These are phyloP conservation scores for Trametes elegans DNA, from an alignment of 768 basidiomycete species.

Conservation along the genomic window DNA sequence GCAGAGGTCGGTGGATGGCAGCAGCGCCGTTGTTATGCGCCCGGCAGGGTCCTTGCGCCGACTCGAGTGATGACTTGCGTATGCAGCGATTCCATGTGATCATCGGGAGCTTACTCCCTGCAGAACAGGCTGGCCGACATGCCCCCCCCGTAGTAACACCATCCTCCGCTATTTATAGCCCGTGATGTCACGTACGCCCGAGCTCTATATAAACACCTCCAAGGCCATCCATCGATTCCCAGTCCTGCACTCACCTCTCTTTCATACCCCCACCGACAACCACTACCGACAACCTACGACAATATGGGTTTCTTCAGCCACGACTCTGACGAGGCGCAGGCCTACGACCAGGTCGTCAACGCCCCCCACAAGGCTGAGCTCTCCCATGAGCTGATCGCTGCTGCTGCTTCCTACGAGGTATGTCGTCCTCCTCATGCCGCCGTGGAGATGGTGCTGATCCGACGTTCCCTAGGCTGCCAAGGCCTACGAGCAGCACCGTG, in stretches of 20 bases:
- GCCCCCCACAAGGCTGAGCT: slow-evolving; percentile 55
- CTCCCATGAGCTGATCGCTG: slow-evolving; percentile 67
- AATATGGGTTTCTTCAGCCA: slow-evolving; percentile 44
- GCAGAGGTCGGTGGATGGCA: slow-evolving; percentile 3
- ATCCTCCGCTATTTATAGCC: slow-evolving; percentile 6
- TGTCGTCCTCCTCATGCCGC: neutral
- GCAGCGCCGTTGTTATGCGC: neutral
- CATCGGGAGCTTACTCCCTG: slow-evolving; percentile 2
- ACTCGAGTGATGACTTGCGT: neutral
- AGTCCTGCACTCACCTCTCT: slow-evolving; percentile 17
- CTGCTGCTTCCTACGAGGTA: slow-evolving; percentile 65
- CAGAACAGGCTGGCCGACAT: slow-evolving; percentile 1
- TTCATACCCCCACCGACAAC: slow-evolving; percentile 22
- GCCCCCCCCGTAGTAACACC: neutral
- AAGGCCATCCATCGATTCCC: slow-evolving; percentile 8
- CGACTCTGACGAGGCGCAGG: slow-evolving; percentile 41
- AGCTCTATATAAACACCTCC: slow-evolving; percentile 18
- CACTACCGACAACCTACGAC: slow-evolving; percentile 13
- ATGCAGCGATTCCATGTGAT: slow-evolving; percentile 14
- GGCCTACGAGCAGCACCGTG: slow-evolving; percentile 56
- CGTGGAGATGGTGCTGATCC: neutral
- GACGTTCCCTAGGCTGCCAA: slow-evolving; percentile 51
- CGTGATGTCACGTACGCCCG: slow-evolving; percentile 14
- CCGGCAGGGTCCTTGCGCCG: no score
- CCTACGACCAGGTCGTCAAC: slow-evolving; percentile 42